These are phyloP conservation scores for Fraxinus albicans DNA, from an alignment of 305 asterid genomes.

Conservation along the genomic window DNA sequence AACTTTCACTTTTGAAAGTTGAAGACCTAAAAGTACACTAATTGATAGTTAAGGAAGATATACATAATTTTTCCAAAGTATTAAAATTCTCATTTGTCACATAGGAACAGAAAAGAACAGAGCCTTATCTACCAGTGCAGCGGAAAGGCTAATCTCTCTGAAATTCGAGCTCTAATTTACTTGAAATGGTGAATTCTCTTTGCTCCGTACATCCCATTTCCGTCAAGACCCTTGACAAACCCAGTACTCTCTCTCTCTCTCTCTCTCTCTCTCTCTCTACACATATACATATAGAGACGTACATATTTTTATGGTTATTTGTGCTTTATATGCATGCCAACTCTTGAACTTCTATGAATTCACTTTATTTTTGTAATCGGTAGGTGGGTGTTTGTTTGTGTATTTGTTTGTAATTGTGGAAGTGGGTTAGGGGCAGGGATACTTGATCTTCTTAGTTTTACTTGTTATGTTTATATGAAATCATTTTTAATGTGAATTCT, in stretches of 20 bases:
- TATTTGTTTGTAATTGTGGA: neutral
- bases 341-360: neutral
- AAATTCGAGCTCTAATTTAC: neutral
- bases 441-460: neutral
- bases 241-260: slow-evolving; percentile 30
- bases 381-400: neutral
- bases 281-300: neutral
- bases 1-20: neutral
- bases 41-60: neutral
- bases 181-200: slow-evolving; percentile 49
- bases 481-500: slow-evolving; percentile 6
- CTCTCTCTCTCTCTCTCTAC: neutral
- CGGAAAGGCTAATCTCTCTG: neutral
- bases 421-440: neutral
- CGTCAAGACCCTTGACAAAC: slow-evolving; percentile 32
- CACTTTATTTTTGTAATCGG: neutral
- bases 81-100: neutral
- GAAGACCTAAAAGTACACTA: neutral
- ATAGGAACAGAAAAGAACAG: neutral
- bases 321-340: neutral
- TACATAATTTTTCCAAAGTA: neutral
- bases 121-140: neutral
- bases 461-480: neutral
- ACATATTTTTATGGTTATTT: neutral
- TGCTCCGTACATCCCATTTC: slow-evolving; percentile 42